Evolutionary conservation across 768 basidiomycete genomes (phyloP).

Genomic region (Psilocybe azurescens): DNA sequence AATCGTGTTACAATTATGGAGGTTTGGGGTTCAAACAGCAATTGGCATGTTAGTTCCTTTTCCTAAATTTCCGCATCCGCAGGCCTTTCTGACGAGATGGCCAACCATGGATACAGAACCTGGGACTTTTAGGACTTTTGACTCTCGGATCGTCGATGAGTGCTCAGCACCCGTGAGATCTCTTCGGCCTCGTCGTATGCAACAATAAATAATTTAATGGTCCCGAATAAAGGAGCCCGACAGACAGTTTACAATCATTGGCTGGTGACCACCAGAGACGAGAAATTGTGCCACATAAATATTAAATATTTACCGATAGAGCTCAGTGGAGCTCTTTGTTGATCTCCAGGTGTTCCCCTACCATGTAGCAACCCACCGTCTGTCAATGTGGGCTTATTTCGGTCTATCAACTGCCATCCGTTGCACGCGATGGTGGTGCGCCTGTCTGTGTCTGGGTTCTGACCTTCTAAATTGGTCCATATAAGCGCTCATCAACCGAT

Average conservation of each 20-base stretch:
- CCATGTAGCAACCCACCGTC: not conserved
- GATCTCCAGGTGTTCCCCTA: not conserved
- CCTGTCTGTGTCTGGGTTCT: not conserved
- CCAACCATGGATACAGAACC: slow-evolving; percentile 17
- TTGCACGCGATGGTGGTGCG: not conserved
- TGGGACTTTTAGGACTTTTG: slow-evolving; percentile 20
- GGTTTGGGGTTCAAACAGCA: slow-evolving; percentile 19
- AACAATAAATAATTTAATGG: slow-evolving; percentile 8
- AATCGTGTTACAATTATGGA: slow-evolving; percentile 19
- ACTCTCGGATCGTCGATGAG: slow-evolving; percentile 5
- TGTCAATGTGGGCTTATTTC: not conserved
- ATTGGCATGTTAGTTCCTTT: slow-evolving; percentile 8
- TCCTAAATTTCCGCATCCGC: slow-evolving; percentile 20
- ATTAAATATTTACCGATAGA: not conserved
- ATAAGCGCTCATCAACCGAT: not conserved
- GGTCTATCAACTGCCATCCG: not conserved
- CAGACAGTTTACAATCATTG: not conserved
- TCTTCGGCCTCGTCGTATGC: not conserved
- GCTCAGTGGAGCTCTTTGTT: not conserved
- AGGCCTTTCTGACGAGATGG: slow-evolving; percentile 18
- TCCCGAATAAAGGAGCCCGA: slow-evolving; percentile 2
- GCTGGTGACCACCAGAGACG: slow-evolving; percentile 2
- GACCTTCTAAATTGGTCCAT: slow-evolving; percentile 3
- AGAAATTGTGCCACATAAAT: not conserved
- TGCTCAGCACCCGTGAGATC: slow-evolving; percentile 10